phyloP scores from a whole-genome alignment of 371 early-diverging fungal genomes.

The Mucor indicus region DNA sequence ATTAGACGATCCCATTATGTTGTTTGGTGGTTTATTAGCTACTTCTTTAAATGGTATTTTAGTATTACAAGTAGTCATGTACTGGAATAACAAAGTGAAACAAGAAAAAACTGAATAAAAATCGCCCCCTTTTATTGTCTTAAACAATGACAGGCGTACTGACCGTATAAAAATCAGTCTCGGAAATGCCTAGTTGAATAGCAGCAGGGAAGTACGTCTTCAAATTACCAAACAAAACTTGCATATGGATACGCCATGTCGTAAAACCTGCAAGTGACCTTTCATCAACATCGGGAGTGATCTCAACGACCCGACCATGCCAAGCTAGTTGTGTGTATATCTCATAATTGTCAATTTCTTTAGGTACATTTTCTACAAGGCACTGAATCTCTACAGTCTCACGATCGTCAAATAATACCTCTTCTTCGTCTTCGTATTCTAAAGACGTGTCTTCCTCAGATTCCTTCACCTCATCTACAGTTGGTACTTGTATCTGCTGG shows the following conservation, averaged over 20 bases:
- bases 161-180: background rate
- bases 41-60: conserved; percentile 78
- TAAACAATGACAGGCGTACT: background rate
- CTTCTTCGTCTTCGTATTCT: background rate
- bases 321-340: background rate
- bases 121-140: too few species aligned
- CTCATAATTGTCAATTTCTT: background rate
- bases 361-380: conserved; percentile 1
- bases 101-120: background rate
- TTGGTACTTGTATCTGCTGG: background rate
- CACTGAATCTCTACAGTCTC: background rate
- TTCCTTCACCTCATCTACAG: background rate
- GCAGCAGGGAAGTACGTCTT: background rate
- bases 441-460: background rate
- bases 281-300: background rate
- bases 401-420: background rate
- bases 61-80: conserved; percentile 78
- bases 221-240: background rate
- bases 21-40: conserved; percentile 69
- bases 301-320: background rate
- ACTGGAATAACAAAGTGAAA: conserved; percentile 53
- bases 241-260: too few species aligned
- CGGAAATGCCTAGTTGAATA: background rate
- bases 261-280: too few species aligned
- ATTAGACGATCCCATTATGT: conserved; percentile 74